Base-by-base conservation (phyloP, 352 stramenopile genomes). In the Pythium inflatum region DNA sequence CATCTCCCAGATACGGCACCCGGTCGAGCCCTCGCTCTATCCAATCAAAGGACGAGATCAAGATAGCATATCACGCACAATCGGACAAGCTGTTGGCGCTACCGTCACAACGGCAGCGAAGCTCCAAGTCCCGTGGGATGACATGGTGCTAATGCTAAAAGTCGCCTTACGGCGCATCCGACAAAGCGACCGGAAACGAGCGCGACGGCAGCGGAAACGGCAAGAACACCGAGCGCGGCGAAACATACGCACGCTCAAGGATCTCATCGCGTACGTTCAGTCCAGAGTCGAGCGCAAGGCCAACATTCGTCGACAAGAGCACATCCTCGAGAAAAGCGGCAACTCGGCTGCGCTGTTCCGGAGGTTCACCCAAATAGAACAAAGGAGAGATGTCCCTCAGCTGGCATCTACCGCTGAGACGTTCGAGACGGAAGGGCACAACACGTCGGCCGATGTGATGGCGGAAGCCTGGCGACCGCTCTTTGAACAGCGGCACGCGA, bases 301-400 rank as follows among this genome's bases (percentile, higher is more conserved):
- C 9, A 36, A 43, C 33, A 30, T n/a, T n/a, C n/a, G n/a, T n/a
- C n/a, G n/a, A n/a, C 51, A 60, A 30, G 31, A 45, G 9, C 5
- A 28, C 12, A 18, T 60, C 30, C 51, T 60, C 33, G 16, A 60
- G 33, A 5, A 20, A 3, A 60, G 51, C n/a, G 51, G 51, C 4
- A 18, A 60, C 18, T 60, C 51, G 7, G 51, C 51, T n/a, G 30
- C 43, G 3, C 33, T 60, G 20, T 60, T 60, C 33, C 30, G 33
- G 9, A 13, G 51, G 24, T 20, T 60, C 9, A 31, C 30, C 2
- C 51, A 60, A 18, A 43, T 43, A 4, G 51, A 60, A 8, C 30
- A 43, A 46, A 12, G 31, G 5, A 24, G 22, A 8, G 16, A 28
- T 3, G 22, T 60, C 3, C 51, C 51, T 18, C 5, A 45, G 33